Conservation (phyloP, 805 yeast genomes). For the Starmerella cellae region DNA sequence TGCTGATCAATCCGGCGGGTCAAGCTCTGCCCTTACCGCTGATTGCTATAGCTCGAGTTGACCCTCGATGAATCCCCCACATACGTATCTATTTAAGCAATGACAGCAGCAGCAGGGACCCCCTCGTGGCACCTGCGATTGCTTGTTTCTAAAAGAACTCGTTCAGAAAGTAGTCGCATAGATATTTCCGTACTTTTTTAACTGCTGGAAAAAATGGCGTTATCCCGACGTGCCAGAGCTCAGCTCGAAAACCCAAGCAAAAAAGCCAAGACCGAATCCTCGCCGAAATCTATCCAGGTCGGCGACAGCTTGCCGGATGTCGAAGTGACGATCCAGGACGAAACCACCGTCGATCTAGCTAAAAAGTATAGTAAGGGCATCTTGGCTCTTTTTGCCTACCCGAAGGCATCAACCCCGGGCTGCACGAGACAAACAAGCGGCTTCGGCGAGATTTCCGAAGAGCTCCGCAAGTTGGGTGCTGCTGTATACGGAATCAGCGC, state of each 20-base stretch:
- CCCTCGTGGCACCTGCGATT: too few species aligned
- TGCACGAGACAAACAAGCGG: conserved; percentile 93
- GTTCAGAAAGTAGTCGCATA: too few species aligned
- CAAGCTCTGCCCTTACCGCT: too few species aligned
- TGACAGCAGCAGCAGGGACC: too few species aligned
- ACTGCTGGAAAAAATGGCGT: too few species aligned
- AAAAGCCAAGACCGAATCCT: conserved; percentile 9
- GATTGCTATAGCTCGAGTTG: too few species aligned
- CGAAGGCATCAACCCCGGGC: conserved; percentile 89
- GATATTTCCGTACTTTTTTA: too few species aligned
- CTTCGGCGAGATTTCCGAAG: conserved; percentile 52
- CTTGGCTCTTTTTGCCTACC: conserved; percentile 54
- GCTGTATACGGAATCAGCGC: conserved; percentile 70
- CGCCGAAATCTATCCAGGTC: conserved; percentile 24
- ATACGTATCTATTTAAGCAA: too few species aligned
- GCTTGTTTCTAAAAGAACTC: too few species aligned
- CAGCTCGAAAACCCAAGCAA: conserved; percentile 1
- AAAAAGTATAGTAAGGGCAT: conserved; percentile 29
- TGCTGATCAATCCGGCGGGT: too few species aligned
- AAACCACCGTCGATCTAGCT: conserved; percentile 41
- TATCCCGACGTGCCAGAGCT: neutral
- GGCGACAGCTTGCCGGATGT: conserved; percentile 61
- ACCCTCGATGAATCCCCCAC: too few species aligned
- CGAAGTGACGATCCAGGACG: conserved; percentile 54
- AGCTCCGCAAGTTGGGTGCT: conserved; percentile 39